Evolutionary conservation across 2,329 filamentous ascomycete species (phyloP), one percentile per base, ranked within the genome.

Genomic region (Trichoderma asperellum): DNA sequence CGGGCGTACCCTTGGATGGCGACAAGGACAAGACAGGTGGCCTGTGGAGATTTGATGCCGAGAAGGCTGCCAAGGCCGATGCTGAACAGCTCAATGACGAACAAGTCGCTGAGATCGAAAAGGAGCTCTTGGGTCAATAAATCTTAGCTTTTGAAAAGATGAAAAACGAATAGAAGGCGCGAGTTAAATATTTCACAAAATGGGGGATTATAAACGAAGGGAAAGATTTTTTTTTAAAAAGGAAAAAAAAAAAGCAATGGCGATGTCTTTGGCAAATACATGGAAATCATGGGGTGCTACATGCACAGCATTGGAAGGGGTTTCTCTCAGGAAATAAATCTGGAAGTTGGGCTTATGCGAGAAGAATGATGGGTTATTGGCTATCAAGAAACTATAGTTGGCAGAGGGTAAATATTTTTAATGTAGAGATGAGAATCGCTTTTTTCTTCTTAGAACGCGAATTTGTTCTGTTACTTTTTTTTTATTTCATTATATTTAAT

Each of bases 11-110:
- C 1, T 71, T 79, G 0, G 81, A 85, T 70, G 87, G 87, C 27
- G 87, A 89, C 61, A 80, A 83, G 29, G 87, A 88, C 74, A 88
- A 87, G 80, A 89, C 87, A 2, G 87, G 87, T 24, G 87, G 87
- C 1, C 78, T 89, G 18, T 89, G 87, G 87, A 81, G 87, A 35
- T 89, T 86, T 70, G 86, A 88, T 73, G 80, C 83, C 2, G 80
- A 78, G 29, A 84, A 84, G 76, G 85, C 77, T 0, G 75, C 75
- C 10, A 81, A 79, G 68, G 77, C 75, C 1, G 73, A 75, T n/a
- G 71, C 80, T n/a, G 76, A 81, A 61, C 74, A 74, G 57, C 75
- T 84, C 66, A 80, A 76, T 32, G 76, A 77, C 40, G 79, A 81
- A 14, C 80, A 83, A 69, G 76, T 84, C 52, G 72, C 73, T 60